Evolutionary conservation across 1,284 basidiomycete species (phyloP).

Genomic region (Austroboletus novae-zelandiae): DNA sequence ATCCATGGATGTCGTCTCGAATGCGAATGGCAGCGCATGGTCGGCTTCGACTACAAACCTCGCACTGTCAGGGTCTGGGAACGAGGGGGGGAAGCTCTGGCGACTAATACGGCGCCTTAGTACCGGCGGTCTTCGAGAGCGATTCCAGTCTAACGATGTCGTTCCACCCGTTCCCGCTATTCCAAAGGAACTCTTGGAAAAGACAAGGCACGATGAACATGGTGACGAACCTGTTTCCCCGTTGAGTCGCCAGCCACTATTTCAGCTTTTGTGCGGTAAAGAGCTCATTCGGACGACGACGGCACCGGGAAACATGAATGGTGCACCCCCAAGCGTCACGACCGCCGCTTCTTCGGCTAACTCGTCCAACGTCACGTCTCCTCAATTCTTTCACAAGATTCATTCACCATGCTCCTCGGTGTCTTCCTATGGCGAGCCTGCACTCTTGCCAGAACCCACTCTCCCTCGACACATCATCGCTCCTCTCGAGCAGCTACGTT

Average conservation of each 20-base stretch:
- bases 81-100: constrained; percentile 51
- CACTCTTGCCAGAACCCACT: constrained; percentile 34
- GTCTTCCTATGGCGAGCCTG: constrained; percentile 51
- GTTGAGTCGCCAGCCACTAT: neutral
- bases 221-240: constrained; percentile 17
- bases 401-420: constrained; percentile 53
- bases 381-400: constrained; percentile 47
- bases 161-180: constrained; percentile 64
- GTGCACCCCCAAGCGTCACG: constrained; percentile 38
- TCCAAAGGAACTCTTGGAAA: constrained; percentile 40
- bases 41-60: constrained; percentile 4
- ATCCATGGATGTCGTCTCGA: constrained; percentile 18
- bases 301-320: constrained; percentile 17
- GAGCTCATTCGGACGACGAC: constrained; percentile 1
- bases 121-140: constrained; percentile 59
- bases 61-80: constrained; percentile 9
- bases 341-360: constrained; percentile 56
- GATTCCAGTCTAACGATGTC: constrained; percentile 37
- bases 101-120: constrained; percentile 69
- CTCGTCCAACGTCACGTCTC: constrained; percentile 53
- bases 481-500: constrained; percentile 46
- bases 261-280: constrained; percentile 6
- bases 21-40: constrained; percentile 5
- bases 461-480: constrained; percentile 48
- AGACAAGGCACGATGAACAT: constrained; percentile 8